These are phyloP conservation scores for Naumovozyma dairenensis DNA, from an alignment of 805 yeast genomes.

Conservation along the genomic window DNA sequence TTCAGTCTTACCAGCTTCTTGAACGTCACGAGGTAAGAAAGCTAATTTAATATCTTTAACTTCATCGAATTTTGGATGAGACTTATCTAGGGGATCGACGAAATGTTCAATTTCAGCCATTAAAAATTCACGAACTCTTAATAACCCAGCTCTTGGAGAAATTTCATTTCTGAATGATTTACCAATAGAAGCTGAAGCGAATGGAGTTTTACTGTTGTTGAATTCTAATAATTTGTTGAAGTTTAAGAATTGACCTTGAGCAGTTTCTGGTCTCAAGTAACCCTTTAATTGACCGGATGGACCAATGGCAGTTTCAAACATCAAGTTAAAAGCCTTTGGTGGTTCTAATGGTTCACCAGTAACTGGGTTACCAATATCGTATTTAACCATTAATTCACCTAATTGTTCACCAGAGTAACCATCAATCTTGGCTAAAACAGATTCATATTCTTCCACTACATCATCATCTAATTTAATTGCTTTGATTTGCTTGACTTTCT, in stretches of 20 bases:
- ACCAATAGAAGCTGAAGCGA: constrained; percentile 98
- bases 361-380: constrained; percentile 83
- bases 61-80: constrained; percentile 69
- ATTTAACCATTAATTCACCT: constrained; percentile 77
- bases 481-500: constrained; percentile 92
- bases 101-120: constrained; percentile 99
- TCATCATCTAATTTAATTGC: constrained; percentile 78
- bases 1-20: constrained; percentile 73
- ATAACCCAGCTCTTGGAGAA: constrained; percentile 94
- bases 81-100: constrained; percentile 86
- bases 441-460: constrained; percentile 72
- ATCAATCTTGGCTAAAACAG: constrained; percentile 84
- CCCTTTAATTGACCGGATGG: constrained; percentile 97
- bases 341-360: constrained; percentile 78
- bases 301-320: constrained; percentile 99
- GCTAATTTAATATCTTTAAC: constrained; percentile 63
- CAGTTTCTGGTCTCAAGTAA: constrained; percentile 96
- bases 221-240: constrained; percentile 86
- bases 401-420: constrained; percentile 89
- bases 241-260: constrained; percentile 97
- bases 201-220: constrained; percentile 95
- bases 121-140: constrained; percentile 95
- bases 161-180: constrained; percentile 98
- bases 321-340: constrained; percentile 91
- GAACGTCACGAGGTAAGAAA: constrained; percentile 80